These are phyloP conservation scores for Aphanomyces invadans DNA, from an alignment of 352 stramenopile genomes.

Conservation along the genomic window DNA sequence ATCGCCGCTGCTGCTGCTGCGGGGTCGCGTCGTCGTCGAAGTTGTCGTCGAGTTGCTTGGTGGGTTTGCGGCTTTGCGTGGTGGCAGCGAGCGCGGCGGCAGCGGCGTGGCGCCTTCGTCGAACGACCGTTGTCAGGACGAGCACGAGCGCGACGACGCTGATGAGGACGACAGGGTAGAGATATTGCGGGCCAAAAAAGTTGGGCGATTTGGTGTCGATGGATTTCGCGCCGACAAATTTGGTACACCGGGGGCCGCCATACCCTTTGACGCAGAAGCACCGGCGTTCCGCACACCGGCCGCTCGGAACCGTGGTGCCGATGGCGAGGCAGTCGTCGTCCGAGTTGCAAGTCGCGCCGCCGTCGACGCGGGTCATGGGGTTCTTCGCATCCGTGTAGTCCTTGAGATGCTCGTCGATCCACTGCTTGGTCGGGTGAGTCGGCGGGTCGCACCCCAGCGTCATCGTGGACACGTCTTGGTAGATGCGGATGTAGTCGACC, in stretches of 20 bases:
- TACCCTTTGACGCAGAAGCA: neutral
- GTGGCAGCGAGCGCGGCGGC: no score
- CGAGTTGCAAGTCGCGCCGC: slow-evolving; percentile 40
- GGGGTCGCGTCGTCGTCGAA: no score
- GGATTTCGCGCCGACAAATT: neutral
- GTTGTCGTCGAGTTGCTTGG: no score
- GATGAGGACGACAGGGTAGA: no score
- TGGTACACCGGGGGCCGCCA: neutral
- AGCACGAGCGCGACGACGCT: no score
- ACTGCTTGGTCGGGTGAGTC: slow-evolving; percentile 50
- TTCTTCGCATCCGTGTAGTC: slow-evolving; percentile 58
- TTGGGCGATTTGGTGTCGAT: no score
- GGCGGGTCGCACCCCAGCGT: slow-evolving; percentile 45
- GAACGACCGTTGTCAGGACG: no score
- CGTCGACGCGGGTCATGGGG: slow-evolving; percentile 35
- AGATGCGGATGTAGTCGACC: slow-evolving; percentile 54
- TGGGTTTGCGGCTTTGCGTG: no score
- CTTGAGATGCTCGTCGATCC: slow-evolving; percentile 54
- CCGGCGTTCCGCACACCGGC: neutral
- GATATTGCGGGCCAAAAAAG: neutral
- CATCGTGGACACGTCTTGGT: slow-evolving; percentile 49
- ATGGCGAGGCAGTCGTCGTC: slow-evolving; percentile 40
- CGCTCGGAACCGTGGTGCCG: neutral
- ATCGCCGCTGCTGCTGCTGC: no score
- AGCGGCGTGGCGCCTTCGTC: no score